Evolutionary conservation across 2,329 filamentous ascomycete species (phyloP).

Genomic region (Teratosphaeria zuluensis): DNA sequence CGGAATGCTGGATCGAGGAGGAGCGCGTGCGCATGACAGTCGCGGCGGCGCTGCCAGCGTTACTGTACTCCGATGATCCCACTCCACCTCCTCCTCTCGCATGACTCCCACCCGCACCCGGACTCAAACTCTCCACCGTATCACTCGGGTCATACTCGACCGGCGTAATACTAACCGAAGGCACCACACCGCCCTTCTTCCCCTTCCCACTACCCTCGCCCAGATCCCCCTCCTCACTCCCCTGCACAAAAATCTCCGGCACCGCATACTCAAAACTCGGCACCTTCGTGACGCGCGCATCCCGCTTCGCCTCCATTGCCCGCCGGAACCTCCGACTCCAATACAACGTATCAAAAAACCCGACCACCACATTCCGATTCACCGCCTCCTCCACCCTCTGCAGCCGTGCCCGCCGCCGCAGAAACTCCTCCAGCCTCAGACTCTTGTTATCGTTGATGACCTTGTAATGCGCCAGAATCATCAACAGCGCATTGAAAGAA

Average conservation of each 20-base stretch:
- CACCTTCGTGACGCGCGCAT: constrained; percentile 65
- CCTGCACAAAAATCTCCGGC: constrained; percentile 80
- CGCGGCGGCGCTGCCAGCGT: background rate
- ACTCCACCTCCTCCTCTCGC: background rate
- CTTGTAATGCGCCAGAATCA: constrained; percentile 97
- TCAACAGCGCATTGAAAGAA: constrained; percentile 80
- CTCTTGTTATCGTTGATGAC: constrained; percentile 98
- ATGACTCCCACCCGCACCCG: background rate
- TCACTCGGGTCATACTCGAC: constrained; percentile 24
- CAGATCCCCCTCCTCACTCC: constrained; percentile 24
- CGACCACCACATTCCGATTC: constrained; percentile 76
- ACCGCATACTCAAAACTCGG: constrained; percentile 61
- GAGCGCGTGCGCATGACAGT: constrained; percentile 14
- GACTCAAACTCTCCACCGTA: constrained; percentile 19
- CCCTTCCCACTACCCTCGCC: constrained; percentile 15
- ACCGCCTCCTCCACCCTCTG: constrained; percentile 94
- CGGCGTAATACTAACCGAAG: constrained; percentile 22
- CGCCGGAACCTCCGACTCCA: constrained; percentile 77
- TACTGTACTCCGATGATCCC: background rate
- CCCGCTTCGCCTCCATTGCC: constrained; percentile 60
- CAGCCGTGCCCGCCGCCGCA: constrained; percentile 77
- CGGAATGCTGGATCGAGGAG: constrained; percentile 22
- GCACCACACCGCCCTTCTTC: constrained; percentile 8
- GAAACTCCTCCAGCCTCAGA: constrained; percentile 85
- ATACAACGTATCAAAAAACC: constrained; percentile 92